Conservation (phyloP, 2,329 filamentous ascomycete genomes). For the Penicillium sp. region DNA sequence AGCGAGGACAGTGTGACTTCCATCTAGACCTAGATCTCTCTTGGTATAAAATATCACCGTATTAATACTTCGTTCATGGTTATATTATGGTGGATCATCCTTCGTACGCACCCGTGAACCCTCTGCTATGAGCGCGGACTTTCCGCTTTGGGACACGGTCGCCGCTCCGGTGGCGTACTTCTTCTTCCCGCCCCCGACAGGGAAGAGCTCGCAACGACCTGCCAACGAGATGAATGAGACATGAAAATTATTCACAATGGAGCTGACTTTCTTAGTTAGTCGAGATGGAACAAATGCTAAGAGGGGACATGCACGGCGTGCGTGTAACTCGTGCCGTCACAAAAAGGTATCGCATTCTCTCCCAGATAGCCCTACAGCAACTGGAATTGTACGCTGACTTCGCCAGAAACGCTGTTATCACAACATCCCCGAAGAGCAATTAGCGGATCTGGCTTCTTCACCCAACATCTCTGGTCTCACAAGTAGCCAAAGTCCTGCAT, state of each 20-base stretch:
- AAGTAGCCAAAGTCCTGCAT: neutral
- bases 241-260: neutral
- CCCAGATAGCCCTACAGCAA: neutral
- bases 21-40: no score
- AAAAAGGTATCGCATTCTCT: constrained; percentile 5
- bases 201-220: neutral
- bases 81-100: no score
- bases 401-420: constrained; percentile 8
- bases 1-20: no score
- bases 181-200: neutral
- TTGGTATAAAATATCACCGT: no score
- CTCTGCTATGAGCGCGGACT: neutral
- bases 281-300: neutral
- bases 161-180: constrained; percentile 2
- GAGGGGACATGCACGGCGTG: neutral
- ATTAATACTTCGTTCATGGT: no score
- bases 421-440: neutral
- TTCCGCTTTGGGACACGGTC: neutral
- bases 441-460: neutral
- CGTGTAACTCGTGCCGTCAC: constrained; percentile 4
- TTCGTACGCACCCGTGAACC: no score
- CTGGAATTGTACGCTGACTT: neutral
- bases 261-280: constrained; percentile 5
- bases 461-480: neutral
- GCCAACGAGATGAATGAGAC: neutral